Conservation (phyloP, 1,284 basidiomycete genomes). For the Xanthoconium separans region DNA sequence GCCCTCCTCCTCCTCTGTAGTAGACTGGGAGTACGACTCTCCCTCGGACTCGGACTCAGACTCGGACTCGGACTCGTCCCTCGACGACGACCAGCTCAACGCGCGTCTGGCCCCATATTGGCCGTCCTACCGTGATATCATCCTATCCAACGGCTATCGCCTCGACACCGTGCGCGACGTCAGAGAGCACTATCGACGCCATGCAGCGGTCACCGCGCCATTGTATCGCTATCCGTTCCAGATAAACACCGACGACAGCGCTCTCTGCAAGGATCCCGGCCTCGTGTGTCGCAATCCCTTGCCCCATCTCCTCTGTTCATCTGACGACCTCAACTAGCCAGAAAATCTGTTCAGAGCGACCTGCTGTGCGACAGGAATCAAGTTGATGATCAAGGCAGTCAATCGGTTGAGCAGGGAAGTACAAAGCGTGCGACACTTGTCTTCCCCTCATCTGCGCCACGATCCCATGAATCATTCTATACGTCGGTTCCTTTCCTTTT, state of each 20-base stretch:
- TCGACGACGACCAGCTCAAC: conserved; percentile 65
- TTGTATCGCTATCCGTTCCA: conserved; percentile 39
- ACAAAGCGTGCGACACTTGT: conserved; percentile 54
- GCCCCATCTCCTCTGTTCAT: background rate
- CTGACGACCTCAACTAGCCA: conserved; percentile 44
- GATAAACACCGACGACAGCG: conserved; percentile 47
- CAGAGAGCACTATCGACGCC: conserved; percentile 32
- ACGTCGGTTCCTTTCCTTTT: conserved; percentile 44
- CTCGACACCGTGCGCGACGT: conserved; percentile 70
- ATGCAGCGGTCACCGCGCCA: conserved; percentile 19
- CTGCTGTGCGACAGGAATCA: conserved; percentile 46
- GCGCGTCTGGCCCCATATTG: conserved; percentile 58
- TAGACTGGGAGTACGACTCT: conserved; percentile 34
- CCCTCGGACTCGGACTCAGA: conserved; percentile 23
- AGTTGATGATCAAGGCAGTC: conserved; percentile 67
- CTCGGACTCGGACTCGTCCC: conserved; percentile 45
- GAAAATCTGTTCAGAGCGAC: conserved; percentile 70
- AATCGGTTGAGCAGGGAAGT: conserved; percentile 61
- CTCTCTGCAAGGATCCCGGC: conserved; percentile 66
- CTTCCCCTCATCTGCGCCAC: conserved; percentile 47
- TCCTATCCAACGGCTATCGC: conserved; percentile 53
- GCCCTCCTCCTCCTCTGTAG: conserved; percentile 19
- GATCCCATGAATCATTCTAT: conserved; percentile 74
- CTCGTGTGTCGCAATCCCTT: conserved; percentile 44
- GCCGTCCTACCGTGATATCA: conserved; percentile 50